These are phyloP conservation scores for Chaetoscypha palmicola DNA, from an alignment of 2,329 filamentous ascomycete genomes.

Conservation along the genomic window DNA sequence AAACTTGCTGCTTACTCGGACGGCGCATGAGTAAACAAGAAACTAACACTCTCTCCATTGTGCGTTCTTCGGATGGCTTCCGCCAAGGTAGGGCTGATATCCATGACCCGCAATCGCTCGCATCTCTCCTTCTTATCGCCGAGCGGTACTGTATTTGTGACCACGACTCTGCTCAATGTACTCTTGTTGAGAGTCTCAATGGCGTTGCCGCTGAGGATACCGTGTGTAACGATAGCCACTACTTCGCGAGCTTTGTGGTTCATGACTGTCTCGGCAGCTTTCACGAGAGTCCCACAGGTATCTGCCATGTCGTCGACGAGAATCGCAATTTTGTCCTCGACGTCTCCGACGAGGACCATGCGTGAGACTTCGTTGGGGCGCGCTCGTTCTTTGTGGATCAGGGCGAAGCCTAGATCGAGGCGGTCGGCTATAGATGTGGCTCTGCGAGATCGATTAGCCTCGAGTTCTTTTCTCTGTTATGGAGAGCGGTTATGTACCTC, in stretches of 20 bases:
- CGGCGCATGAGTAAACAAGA: conserved; percentile 61
- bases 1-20: conserved; percentile 37
- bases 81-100: conserved; percentile 79
- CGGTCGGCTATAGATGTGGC: conserved; percentile 91
- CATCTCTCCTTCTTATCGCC: conserved; percentile 74
- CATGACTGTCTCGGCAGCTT: conserved; percentile 84
- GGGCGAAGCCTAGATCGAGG: conserved; percentile 81
- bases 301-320: conserved; percentile 98
- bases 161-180: conserved; percentile 69
- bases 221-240: conserved; percentile 92
- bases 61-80: conserved; percentile 64
- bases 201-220: conserved; percentile 81
- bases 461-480: too few species aligned
- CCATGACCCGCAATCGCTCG: conserved; percentile 79
- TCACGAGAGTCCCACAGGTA: conserved; percentile 81
- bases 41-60: conserved; percentile 61
- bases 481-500: too few species aligned
- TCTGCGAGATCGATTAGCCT: too few species aligned
- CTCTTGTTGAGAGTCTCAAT: conserved; percentile 68
- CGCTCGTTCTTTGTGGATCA: conserved; percentile 94
- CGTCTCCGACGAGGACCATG: conserved; percentile 95
- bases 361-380: conserved; percentile 85
- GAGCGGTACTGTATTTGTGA: conserved; percentile 83
- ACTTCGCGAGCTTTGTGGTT: conserved; percentile 81
- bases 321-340: conserved; percentile 85